Evolutionary conservation across 345 rosid genomes (phyloP), one percentile per base, ranked within the genome.

Genomic region (Eutrema yunnanense): DNA sequence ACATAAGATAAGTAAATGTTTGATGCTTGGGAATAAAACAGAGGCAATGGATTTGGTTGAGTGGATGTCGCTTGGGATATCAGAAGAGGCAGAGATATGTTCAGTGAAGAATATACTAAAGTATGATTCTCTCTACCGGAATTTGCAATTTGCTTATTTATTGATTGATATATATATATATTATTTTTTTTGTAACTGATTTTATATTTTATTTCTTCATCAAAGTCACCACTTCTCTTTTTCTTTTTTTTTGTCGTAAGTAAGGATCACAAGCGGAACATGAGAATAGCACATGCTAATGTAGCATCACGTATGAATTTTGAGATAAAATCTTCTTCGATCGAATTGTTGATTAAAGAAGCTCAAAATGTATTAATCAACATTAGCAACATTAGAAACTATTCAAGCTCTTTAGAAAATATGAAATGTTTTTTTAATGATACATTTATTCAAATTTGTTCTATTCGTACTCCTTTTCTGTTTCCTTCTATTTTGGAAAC

Each of bases 61-160:
- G 41, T 8, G 41, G 41, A 32, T 64, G 75, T 66, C 82, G 58
- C 71, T 69, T 75, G 79, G 65, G 59, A 44, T 46, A 11, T 62
- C 51, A 68, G 64, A 69, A 62, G 71, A 69, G 75, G 70, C 65
- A 53, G 68, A 59, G 52, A 33, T 33, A 54, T 12, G 10, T 46
- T 38, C 29, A 16, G 26, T 22, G 49, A 47, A 62, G 58, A 47
- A 75, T 75, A 69, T 62, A 34, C 75, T 41, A 8, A 42, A 64
- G 46, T 6, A 72, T 32, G 54, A 61, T 81, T 38, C 60, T 67
- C 61, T 67, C 65, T 49, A 6, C 66, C 2, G 32, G 10, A 74
- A 65, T 38, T 65, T 57, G 36, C 65, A 47, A 56, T 63, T 54
- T 40, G 1, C 4, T 64, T 43, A 19, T 26, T 29, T 29, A 29